phyloP scores from a whole-genome alignment of 2,329 filamentous ascomycete genomes.

The Immersiporthe knoxdaviesiana region DNA sequence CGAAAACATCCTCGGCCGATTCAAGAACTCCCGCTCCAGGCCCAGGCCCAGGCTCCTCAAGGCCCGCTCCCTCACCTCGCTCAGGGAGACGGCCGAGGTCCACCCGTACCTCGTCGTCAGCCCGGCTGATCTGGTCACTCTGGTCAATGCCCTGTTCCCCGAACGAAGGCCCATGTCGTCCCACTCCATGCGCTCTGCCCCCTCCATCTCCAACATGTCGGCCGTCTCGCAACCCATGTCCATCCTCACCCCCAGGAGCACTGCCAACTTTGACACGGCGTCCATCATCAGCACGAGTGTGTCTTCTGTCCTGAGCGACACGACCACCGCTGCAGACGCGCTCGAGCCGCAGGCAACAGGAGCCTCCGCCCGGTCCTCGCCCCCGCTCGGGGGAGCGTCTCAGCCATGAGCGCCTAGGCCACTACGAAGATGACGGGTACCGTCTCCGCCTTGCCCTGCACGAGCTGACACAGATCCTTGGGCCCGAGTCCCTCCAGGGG shows the following conservation, averaged over 20 bases:
- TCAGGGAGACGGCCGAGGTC: slow-evolving; percentile 76
- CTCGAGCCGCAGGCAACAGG: slow-evolving; percentile 58
- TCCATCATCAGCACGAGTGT: slow-evolving; percentile 74
- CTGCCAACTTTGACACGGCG: slow-evolving; percentile 60
- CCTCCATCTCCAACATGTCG: slow-evolving; percentile 69
- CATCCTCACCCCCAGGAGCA: slow-evolving; percentile 59
- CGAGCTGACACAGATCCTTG: slow-evolving; percentile 70
- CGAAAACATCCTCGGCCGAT: slow-evolving; percentile 70
- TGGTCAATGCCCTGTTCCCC: slow-evolving; percentile 84
- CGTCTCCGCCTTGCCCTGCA: slow-evolving; percentile 69
- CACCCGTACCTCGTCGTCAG: slow-evolving; percentile 81
- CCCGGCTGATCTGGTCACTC: slow-evolving; percentile 75
- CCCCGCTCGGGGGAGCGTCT: slow-evolving; percentile 51
- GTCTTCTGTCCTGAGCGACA: slow-evolving; percentile 73
- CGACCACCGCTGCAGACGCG: slow-evolving; percentile 67
- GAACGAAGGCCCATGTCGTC: slow-evolving; percentile 69
- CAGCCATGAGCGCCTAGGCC: slow-evolving; percentile 48
- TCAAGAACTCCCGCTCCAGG: slow-evolving; percentile 56
- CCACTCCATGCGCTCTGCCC: slow-evolving; percentile 67
- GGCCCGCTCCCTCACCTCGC: slow-evolving; percentile 71
- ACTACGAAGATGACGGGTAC: slow-evolving; percentile 67
- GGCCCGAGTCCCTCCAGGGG: slow-evolving; percentile 66
- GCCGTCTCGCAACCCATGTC: slow-evolving; percentile 69
- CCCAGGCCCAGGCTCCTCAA: slow-evolving; percentile 65
- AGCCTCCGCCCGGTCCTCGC: slow-evolving; percentile 59